Evolutionary conservation across 306 rosid species (phyloP).

Genomic region (Malus domestica): DNA sequence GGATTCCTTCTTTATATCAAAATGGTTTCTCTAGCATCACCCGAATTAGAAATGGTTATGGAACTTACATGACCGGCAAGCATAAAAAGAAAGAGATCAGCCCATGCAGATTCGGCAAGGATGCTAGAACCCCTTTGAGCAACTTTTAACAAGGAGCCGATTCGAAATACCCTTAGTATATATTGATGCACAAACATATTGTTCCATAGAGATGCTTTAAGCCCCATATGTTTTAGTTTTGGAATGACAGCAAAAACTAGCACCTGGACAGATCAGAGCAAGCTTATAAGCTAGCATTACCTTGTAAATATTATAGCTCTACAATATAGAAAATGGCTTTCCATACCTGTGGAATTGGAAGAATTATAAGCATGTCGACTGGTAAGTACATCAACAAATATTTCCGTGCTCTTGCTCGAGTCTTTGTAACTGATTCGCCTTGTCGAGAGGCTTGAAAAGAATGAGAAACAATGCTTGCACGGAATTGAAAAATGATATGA

Average conservation of each 20-base stretch:
- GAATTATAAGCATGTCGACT: not conserved
- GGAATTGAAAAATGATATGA: not conserved
- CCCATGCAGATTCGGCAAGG: conserved; percentile 17
- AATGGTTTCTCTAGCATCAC: too few relatives aligned
- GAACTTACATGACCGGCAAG: conserved; percentile 24
- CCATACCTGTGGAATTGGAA: conserved; percentile 21
- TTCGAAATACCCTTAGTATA: conserved; percentile 17
- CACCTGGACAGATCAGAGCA: conserved; percentile 9
- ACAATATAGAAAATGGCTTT: not conserved
- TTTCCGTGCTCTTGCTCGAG: not conserved
- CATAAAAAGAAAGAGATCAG: conserved; percentile 12
- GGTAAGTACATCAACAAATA: not conserved
- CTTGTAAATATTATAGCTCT: too few relatives aligned
- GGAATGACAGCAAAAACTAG: not conserved
- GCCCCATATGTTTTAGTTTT: not conserved
- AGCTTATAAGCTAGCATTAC: not conserved
- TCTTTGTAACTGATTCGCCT: not conserved
- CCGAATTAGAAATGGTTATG: too few relatives aligned
- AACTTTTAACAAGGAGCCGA: conserved; percentile 1
- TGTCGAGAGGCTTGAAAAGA: not conserved
- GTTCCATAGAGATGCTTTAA: not conserved
- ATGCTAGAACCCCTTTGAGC: conserved; percentile 4
- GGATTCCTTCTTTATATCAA: too few relatives aligned
- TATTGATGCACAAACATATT: not conserved
- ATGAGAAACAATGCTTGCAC: not conserved